A percentile compares a stretch with the other conserved stretches of the same genome.
phyloP scores from a whole-genome alignment of 768 basidiomycete species.

The Serendipita indica region DNA sequence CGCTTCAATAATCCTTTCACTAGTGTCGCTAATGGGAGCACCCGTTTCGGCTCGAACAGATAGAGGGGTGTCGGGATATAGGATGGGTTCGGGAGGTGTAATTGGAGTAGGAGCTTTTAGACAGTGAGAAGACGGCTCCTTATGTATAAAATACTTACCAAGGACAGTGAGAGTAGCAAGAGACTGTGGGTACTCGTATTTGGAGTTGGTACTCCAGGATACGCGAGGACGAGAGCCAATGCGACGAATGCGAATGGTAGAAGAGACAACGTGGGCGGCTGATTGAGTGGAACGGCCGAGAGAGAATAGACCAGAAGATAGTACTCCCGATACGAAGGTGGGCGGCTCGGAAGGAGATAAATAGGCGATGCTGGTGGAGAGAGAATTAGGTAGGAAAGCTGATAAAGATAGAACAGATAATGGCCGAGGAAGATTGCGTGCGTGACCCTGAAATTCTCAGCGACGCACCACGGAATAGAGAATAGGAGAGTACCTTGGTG shows the following conservation, averaged over 20 bases:
- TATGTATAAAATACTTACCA: neutral
- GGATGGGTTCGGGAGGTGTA: neutral
- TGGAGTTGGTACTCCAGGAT: constrained; percentile 5
- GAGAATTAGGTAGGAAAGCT: neutral
- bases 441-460: neutral
- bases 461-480: neutral
- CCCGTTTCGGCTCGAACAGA: constrained; percentile 2
- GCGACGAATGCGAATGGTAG: constrained; percentile 7
- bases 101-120: neutral
- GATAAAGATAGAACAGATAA: neutral
- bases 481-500: neutral
- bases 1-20: constrained; percentile 2
- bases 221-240: neutral
- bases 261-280: neutral
- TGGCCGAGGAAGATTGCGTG: constrained; percentile 4
- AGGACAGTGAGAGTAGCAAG: neutral
- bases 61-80: constrained; percentile 5
- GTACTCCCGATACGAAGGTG: neutral
- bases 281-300: constrained; percentile 1
- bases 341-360: neutral
- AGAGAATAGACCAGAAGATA: neutral
- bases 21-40: neutral
- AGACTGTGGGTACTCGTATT: constrained; percentile 6
- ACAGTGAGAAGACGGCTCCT: neutral
- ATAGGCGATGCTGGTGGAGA: neutral